Percentiles rank a stretch among this genome's conserved stretches.
Evolutionary conservation across 2,329 filamentous ascomycete genomes (phyloP).

Genomic region (Fusarium nurragi): DNA sequence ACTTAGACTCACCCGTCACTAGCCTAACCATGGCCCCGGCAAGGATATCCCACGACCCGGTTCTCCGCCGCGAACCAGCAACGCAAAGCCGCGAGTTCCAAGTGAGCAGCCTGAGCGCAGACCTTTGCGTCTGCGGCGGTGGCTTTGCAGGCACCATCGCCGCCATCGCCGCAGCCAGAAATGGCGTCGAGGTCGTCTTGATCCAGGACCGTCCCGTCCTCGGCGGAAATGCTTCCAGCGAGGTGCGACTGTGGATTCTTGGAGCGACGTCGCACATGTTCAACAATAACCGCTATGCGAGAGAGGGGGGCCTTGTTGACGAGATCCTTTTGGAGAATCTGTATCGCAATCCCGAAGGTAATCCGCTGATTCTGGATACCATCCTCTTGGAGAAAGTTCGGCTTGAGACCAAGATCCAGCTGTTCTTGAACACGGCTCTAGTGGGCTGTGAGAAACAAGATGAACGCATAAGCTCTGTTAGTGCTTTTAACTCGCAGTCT

Average conservation of each 20-base stretch:
- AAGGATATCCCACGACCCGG: slow-evolving; percentile 17
- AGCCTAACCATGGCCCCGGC: slow-evolving; percentile 13
- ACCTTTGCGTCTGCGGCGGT: slow-evolving; percentile 15
- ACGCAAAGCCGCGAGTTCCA: slow-evolving; percentile 13
- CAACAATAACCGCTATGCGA: slow-evolving; percentile 16
- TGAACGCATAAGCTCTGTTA: neutral
- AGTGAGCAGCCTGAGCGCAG: neutral
- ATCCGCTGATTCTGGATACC: slow-evolving; percentile 9
- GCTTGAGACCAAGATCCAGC: neutral
- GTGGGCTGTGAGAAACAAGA: neutral
- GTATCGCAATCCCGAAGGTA: slow-evolving; percentile 3
- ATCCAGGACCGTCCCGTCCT: slow-evolving; percentile 17
- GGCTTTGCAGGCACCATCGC: slow-evolving; percentile 13
- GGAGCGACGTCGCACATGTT: slow-evolving; percentile 23
- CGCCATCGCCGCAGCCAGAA: slow-evolving; percentile 7
- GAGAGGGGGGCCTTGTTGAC: slow-evolving; percentile 21
- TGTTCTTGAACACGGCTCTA: neutral
- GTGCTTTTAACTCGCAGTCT: neutral
- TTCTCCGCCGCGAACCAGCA: slow-evolving; percentile 18
- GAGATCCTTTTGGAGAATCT: slow-evolving; percentile 15
- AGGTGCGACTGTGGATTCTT: slow-evolving; percentile 16
- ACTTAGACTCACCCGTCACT: too few species aligned
- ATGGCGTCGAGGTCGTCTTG: slow-evolving; percentile 5
- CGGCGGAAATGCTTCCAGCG: slow-evolving; percentile 18
- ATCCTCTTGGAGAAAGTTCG: slow-evolving; percentile 13